Conservation (phyloP, 2,329 filamentous ascomycete genomes). For the Penicillium rolfsii region DNA sequence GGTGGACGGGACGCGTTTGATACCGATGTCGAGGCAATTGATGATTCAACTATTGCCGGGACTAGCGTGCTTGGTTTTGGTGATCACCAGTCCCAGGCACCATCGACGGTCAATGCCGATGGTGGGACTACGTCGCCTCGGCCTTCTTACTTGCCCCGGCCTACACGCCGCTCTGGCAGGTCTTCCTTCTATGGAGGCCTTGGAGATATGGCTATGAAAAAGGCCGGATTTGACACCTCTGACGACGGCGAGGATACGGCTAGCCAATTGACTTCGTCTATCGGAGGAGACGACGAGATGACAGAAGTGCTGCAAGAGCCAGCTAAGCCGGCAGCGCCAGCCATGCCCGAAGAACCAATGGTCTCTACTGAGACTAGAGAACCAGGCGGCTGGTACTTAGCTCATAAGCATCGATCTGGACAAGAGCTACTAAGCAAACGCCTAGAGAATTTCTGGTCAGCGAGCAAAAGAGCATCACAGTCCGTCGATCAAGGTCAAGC, state of each 20-base stretch:
- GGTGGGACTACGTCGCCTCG: conserved; percentile 27
- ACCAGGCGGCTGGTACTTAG: conserved; percentile 33
- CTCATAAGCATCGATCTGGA: conserved; percentile 32
- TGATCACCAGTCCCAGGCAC: conserved; percentile 32
- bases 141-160: conserved; percentile 30
- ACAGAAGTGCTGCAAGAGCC: conserved; percentile 34
- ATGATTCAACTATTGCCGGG: conserved; percentile 48
- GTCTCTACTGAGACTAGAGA: background rate
- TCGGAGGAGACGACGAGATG: conserved; percentile 37
- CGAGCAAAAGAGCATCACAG: conserved; percentile 35
- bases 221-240: conserved; percentile 40
- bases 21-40: conserved; percentile 49
- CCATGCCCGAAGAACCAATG: background rate
- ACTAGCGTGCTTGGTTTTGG: conserved; percentile 45
- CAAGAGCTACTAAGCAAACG: conserved; percentile 43
- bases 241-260: conserved; percentile 38
- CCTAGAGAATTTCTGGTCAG: conserved; percentile 44
- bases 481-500: conserved; percentile 23
- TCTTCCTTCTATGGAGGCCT: conserved; percentile 40
- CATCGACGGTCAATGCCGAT: conserved; percentile 25
- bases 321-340: background rate
- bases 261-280: conserved; percentile 36
- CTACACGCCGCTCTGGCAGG: conserved; percentile 31
- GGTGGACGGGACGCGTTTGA: conserved; percentile 44
- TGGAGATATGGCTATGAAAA: conserved; percentile 40